A percentile compares a stretch with the other conserved stretches of the same genome.
phyloP scores from a whole-genome alignment of 2,329 filamentous ascomycete species.

The Fusarium odoratissimum region DNA sequence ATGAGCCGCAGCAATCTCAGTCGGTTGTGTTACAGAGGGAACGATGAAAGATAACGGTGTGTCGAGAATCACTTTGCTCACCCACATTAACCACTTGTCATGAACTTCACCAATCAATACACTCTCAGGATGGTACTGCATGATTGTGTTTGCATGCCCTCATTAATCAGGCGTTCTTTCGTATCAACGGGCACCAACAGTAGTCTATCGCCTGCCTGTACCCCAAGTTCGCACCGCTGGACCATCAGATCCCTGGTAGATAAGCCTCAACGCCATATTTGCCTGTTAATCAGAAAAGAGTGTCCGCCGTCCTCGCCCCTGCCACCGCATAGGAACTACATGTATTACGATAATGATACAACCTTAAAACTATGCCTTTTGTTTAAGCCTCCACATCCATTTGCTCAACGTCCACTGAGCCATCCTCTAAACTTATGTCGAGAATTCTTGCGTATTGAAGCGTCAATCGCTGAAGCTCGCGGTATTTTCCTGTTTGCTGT shows the following conservation, averaged over 20 bases:
- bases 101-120: slow-evolving; percentile 18
- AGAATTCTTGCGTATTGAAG: slow-evolving; percentile 92
- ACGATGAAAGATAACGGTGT: slow-evolving; percentile 21
- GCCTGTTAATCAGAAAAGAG: slow-evolving; percentile 27
- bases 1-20: slow-evolving; percentile 1
- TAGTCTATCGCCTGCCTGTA: slow-evolving; percentile 30
- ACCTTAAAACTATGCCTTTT: background rate
- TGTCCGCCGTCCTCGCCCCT: background rate
- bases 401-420: slow-evolving; percentile 56
- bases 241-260: slow-evolving; percentile 15
- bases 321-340: background rate
- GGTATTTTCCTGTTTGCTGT: slow-evolving; percentile 80
- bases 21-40: slow-evolving; percentile 5
- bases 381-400: slow-evolving; percentile 57
- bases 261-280: slow-evolving; percentile 35
- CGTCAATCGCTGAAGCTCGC: slow-evolving; percentile 93
- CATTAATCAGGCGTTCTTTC: slow-evolving; percentile 25
- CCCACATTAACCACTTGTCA: slow-evolving; percentile 9
- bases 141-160: slow-evolving; percentile 31
- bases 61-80: slow-evolving; percentile 13
- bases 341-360: slow-evolving; percentile 37
- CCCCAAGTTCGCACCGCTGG: slow-evolving; percentile 16
- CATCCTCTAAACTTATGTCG: slow-evolving; percentile 67
- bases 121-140: slow-evolving; percentile 26
- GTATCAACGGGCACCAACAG: slow-evolving; percentile 27